Base-by-base conservation (phyloP, 2,329 filamentous ascomycete genomes). In the Hypoxylon sp. region DNA sequence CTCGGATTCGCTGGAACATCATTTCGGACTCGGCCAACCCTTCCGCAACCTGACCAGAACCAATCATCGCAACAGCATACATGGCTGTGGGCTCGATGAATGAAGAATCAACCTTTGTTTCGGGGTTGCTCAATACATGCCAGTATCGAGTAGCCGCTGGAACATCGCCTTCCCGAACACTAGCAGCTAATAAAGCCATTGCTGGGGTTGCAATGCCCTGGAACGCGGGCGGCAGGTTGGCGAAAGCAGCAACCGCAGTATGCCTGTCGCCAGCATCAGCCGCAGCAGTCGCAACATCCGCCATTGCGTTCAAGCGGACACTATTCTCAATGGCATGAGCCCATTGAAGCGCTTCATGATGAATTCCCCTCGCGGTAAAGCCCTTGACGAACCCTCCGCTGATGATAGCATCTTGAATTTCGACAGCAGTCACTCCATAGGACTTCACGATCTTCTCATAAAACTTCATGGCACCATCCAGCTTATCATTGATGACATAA, bases 71-170 rank as follows among this genome's bases (percentile, higher is more conserved):
- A 63, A 97, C 89, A 13, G 92, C 89, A 76, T 95, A 97, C 93
- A 98, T 97, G 63, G 93, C 89, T 11, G 93, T 92, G 24, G 94
- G 92, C 82, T 97, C 94, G 69, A 97, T 92, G 79, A 97, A 91
- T 32, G 89, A 84, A 59, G 86, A 79, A 11, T 87, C 86, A 35
- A 89, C 86, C 56, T 86, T 83, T 75, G 88, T 85, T 65, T 89
- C 86, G 1, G 89, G 86, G 42, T 84, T 86, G 70, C 86, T 89
- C 59, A 98, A 84, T 62, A 92, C 84, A 58, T 89, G 87, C 94
- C 95, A 98, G 82, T 93, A 95, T 70, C 90, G 87, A 70, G 91
- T 88, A 55, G 94, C 94, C 61, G 89, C 87, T 24, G 90, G 84
- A 65, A 97, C 88, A 79, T 97, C 91, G 65, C 93, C 93, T 70